Evolutionary conservation across 257 asterid species (phyloP).

Genomic region (Gentiana dahurica): DNA sequence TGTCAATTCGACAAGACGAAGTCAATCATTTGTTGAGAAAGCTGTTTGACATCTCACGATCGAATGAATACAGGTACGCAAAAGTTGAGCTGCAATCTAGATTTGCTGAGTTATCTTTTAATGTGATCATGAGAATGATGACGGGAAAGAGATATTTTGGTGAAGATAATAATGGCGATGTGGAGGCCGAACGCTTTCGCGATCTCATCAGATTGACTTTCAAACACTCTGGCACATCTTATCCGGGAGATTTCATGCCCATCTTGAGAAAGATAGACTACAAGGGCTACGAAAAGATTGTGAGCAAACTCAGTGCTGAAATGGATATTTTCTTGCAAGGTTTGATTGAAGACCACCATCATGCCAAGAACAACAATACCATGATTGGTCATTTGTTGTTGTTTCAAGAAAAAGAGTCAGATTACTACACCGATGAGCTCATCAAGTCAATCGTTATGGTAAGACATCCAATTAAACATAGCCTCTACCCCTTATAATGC

Average conservation of each 20-base stretch:
- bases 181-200: conserved; percentile 1
- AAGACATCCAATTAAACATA: background rate
- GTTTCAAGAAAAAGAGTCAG: conserved; percentile 8
- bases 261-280: conserved; percentile 15
- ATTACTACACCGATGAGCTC: conserved; percentile 5
- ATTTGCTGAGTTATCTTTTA: conserved; percentile 8
- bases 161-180: background rate
- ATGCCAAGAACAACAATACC: background rate
- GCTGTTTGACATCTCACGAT: background rate
- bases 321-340: conserved; percentile 14
- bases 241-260: conserved; percentile 16
- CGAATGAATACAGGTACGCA: background rate
- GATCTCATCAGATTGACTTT: background rate
- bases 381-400: conserved; percentile 2
- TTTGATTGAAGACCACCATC: conserved; percentile 11
- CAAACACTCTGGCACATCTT: conserved; percentile 6
- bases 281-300: conserved; percentile 6
- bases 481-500: too few relatives aligned
- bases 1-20: conserved; percentile 8
- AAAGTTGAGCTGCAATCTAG: conserved; percentile 13
- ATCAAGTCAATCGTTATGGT: conserved; percentile 12
- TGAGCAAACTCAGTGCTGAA: conserved; percentile 3
- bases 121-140: conserved; percentile 14
- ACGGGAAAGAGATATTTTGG: conserved; percentile 14
- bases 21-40: conserved; percentile 1